Conservation (phyloP, 2,329 filamentous ascomycete genomes). For the Trichoderma sp. region DNA sequence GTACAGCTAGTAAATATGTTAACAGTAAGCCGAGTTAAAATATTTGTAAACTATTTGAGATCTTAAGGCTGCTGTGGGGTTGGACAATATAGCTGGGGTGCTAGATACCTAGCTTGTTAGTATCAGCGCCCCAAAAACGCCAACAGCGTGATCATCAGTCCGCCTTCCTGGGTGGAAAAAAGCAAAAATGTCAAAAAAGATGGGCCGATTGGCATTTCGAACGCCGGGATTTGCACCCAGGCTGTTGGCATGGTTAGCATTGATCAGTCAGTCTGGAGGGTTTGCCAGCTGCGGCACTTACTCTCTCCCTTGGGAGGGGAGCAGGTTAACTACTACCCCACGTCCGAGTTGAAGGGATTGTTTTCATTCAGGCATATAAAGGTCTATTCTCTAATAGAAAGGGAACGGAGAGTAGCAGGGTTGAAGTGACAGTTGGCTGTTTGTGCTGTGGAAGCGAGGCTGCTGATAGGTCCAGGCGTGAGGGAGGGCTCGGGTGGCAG, state of each 20-base stretch:
- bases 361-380: conserved; percentile 27
- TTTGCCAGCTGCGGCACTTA: conserved; percentile 32
- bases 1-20: too few species aligned
- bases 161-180: background rate
- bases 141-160: too few species aligned
- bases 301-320: conserved; percentile 37
- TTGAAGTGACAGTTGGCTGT: conserved; percentile 14
- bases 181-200: conserved; percentile 30
- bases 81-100: too few species aligned
- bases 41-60: too few species aligned
- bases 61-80: too few species aligned
- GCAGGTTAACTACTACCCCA: conserved; percentile 37
- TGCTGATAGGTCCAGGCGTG: conserved; percentile 5
- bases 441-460: conserved; percentile 2
- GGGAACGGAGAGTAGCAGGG: background rate
- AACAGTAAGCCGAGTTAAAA: too few species aligned
- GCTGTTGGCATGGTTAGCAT: conserved; percentile 28
- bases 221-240: conserved; percentile 37
- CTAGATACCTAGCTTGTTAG: background rate
- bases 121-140: background rate
- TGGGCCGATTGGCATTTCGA: conserved; percentile 30
- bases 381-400: background rate
- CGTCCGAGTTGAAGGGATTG: conserved; percentile 31
- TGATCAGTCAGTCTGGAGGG: background rate
- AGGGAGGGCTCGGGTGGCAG: conserved; percentile 6